Evolutionary conservation across 352 stramenopile genomes (phyloP).

Genomic region (Phytopythium sindhum): DNA sequence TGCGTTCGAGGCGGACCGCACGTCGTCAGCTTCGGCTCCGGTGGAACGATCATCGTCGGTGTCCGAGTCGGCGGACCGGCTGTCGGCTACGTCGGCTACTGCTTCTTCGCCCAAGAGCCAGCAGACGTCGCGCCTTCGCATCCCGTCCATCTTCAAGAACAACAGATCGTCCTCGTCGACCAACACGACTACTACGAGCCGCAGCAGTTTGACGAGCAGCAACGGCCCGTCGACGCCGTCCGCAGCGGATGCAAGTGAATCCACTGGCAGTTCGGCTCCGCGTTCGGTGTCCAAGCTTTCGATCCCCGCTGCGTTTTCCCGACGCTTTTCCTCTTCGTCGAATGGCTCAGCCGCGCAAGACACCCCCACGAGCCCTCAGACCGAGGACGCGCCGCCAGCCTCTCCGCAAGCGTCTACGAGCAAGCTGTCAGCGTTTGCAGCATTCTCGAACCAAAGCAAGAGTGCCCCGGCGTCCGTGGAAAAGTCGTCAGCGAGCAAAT

Average conservation of each 20-base stretch:
- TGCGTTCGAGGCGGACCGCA: constrained; percentile 5
- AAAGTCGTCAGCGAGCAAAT: constrained; percentile 18
- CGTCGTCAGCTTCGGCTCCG: constrained; percentile 2
- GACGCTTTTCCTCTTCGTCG: constrained; percentile 35
- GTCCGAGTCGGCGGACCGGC: not conserved
- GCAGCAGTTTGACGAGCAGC: constrained; percentile 32
- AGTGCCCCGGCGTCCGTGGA: constrained; percentile 8
- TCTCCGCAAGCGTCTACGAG: constrained; percentile 26
- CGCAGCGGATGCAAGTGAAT: constrained; percentile 22
- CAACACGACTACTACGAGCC: constrained; percentile 15
- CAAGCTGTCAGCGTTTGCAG: constrained; percentile 33
- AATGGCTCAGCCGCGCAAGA: constrained; percentile 22
- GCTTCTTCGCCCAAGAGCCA: not conserved
- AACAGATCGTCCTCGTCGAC: constrained; percentile 10
- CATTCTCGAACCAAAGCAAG: constrained; percentile 9
- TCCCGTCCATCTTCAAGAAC: constrained; percentile 54
- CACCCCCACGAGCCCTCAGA: constrained; percentile 20
- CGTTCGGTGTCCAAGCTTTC: constrained; percentile 67
- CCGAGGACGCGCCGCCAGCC: constrained; percentile 17
- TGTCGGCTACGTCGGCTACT: not conserved
- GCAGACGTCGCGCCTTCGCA: constrained; percentile 37
- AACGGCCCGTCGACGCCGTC: constrained; percentile 28
- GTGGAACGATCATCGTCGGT: not conserved
- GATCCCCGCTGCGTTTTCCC: constrained; percentile 47
- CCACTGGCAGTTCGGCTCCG: constrained; percentile 9